phyloP scores from a whole-genome alignment of 352 stramenopile species.

The Phytophthora pisi region DNA sequence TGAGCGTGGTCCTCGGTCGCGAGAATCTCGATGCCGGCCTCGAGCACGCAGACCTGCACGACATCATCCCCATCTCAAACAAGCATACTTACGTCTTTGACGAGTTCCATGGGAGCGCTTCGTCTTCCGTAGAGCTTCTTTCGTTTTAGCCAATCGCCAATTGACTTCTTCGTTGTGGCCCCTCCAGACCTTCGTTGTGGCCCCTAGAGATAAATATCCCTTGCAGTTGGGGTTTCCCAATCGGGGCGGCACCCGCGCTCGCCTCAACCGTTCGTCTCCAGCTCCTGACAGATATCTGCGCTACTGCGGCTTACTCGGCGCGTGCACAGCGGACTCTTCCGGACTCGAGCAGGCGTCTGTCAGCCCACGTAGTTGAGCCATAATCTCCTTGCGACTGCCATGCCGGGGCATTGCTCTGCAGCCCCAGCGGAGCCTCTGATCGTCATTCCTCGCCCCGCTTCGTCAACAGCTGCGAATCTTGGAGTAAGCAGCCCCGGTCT shows the following conservation, averaged over 20 bases:
- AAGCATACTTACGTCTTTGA: no score
- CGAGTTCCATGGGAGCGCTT: no score
- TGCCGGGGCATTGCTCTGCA: background rate
- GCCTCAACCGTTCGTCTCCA: constrained; percentile 21
- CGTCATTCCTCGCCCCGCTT: constrained; percentile 10
- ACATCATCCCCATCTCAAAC: no score
- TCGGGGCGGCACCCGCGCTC: constrained; percentile 4
- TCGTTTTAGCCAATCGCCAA: no score
- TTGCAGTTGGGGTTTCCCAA: background rate
- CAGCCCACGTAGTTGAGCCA: background rate
- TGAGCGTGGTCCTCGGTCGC: no score
- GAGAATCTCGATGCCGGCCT: no score
- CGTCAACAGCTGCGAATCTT: constrained; percentile 11
- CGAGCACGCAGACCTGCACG: no score
- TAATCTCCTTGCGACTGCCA: background rate
- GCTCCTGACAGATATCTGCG: constrained; percentile 11
- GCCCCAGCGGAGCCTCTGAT: constrained; percentile 6
- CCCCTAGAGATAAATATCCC: no score
- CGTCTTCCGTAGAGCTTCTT: no score
- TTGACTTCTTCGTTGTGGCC: no score
- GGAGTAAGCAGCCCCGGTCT: background rate
- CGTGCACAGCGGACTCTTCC: constrained; percentile 5
- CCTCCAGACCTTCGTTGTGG: no score
- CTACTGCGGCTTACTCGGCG: constrained; percentile 4
- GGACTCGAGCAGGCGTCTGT: background rate